Base-by-base conservation (phyloP, 176 grass and related monocot species). In the Avena insularis region DNA sequence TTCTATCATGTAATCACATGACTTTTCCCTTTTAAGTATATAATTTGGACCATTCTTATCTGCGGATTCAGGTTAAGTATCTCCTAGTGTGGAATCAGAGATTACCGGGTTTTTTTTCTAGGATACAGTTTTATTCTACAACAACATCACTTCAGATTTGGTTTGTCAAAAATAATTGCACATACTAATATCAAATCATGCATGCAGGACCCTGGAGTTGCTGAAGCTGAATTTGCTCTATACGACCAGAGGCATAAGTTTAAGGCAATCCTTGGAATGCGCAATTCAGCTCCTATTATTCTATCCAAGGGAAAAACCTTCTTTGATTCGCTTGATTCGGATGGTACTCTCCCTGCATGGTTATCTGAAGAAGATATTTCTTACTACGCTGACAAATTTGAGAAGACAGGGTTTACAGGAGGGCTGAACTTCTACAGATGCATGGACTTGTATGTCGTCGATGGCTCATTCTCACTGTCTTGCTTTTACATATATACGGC, bases 381-480 rank as follows among this genome's bases (percentile, higher is more conserved):
- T 31, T 98, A 96, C 85, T 96, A 88, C 0, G 79, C 90, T 0
- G 85, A 77, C 60, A 98, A 96, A 88, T 94, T 94, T 91, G 82
- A 88, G n/a, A 92, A 92, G 87, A 91, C 93, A 33, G 90, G 96
- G 10, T 94, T 98, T 79, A 94, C 92, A 19, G 96, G 92, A 86
- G 92, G 84, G 70, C 62, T 98, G 23, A 98, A 96, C 79, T 98
- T 94, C 87, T 98, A 98, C 75, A 93, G 93, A 56, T 98, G 96
- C 88, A 68, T 98, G 7, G 86, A 98, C 46, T 31, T 95, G 96
- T 98, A 94, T 79, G 90, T 84, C 45, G 61, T 5, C 69, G 62
- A 29, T 65, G 23, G 9, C 48, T 1, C 35, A 83, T 70, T 38
- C n/a, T 83, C 38, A 49, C 78, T 40, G 1, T 36, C 45, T 73